Base-by-base conservation (phyloP, 2,329 filamentous ascomycete genomes). In the Trichophyton mentagrophytes region DNA sequence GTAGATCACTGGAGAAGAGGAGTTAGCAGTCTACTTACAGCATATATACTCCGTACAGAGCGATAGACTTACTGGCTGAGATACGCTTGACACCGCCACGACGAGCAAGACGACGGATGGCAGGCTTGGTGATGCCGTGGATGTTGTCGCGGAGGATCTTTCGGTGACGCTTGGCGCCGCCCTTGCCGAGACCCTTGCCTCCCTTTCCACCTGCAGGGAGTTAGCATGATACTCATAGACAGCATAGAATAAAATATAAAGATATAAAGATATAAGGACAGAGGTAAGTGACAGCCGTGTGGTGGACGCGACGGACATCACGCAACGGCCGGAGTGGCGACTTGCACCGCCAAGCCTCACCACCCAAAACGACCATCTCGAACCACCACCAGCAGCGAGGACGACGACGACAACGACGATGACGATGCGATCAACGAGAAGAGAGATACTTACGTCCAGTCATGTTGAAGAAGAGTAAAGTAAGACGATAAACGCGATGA, bases 61-160 rank as follows among this genome's bases (percentile, higher is more conserved):
- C 61, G 61, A 59, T 40, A 11, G 62, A 80, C 82, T 76, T 84
- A 89, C 86, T 95, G 76, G 91, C 91, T 73, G 90, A 96, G 74
- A 96, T 96, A 95, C 91, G 91, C 89, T 96, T 96, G 84, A 96
- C 91, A 91, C 91, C 91, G 79, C 91, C 91, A 93, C 91, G 91
- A 81, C 91, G 91, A 68, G 91, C 91, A 80, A 96, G 90, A 95
- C 91, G 91, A 73, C 91, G 88, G 80, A 96, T 96, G 72, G 91
- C 91, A 72, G 91, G 91, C 88, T 96, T 96, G 74, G 91, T 96
- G 76, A 96, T 96, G 81, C 91, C 91, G 82, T 96, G 91, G 76
- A 96, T 96, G 88, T 96, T 96, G 88, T 96, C 91, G 80, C 91
- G 90, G 78, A 96, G 85, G 83, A 96, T 96, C 89, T 96, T 96